Percentiles rank a stretch among this genome's conserved stretches.
phyloP scores from a whole-genome alignment of 768 basidiomycete species.

The Lepiota subincarnata region DNA sequence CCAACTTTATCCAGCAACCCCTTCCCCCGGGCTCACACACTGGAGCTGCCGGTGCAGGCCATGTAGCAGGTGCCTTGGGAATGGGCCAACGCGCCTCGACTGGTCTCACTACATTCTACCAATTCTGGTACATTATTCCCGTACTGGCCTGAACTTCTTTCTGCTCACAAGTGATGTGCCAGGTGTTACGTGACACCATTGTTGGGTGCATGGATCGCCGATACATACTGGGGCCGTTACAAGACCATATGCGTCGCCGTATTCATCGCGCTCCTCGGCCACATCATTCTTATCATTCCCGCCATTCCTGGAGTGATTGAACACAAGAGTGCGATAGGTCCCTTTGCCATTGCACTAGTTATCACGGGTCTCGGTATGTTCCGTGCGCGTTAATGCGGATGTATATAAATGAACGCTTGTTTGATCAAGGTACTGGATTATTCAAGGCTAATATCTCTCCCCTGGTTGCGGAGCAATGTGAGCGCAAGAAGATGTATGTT shows the following conservation, averaged over 20 bases:
- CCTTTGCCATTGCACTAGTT: conserved; percentile 56
- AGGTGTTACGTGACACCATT: conserved; percentile 61
- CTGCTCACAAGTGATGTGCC: conserved; percentile 9
- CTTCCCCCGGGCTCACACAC: conserved; percentile 64
- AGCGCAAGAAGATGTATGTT: conserved; percentile 49
- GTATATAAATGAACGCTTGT: conserved; percentile 2
- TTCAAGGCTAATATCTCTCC: conserved; percentile 81
- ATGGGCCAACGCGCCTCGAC: conserved; percentile 68
- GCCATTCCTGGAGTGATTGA: conserved; percentile 65
- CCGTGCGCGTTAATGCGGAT: background rate
- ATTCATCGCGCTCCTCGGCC: conserved; percentile 52
- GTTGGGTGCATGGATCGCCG: conserved; percentile 63
- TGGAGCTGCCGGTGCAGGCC: conserved; percentile 49
- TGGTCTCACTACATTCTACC: conserved; percentile 67
- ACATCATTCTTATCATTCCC: conserved; percentile 62
- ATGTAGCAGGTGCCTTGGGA: conserved; percentile 66
- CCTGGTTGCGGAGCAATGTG: conserved; percentile 75
- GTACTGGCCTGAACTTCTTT: background rate
- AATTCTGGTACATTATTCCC: conserved; percentile 49
- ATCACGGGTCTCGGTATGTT: conserved; percentile 47
- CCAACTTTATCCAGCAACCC: conserved; percentile 72
- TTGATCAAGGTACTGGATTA: conserved; percentile 48
- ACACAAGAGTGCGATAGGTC: conserved; percentile 41
- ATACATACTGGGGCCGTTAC: conserved; percentile 64
- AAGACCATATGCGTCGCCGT: conserved; percentile 62